Conservation (phyloP, 108 stramenopile genomes). For the Cyclotella choctawhatcheeana region DNA sequence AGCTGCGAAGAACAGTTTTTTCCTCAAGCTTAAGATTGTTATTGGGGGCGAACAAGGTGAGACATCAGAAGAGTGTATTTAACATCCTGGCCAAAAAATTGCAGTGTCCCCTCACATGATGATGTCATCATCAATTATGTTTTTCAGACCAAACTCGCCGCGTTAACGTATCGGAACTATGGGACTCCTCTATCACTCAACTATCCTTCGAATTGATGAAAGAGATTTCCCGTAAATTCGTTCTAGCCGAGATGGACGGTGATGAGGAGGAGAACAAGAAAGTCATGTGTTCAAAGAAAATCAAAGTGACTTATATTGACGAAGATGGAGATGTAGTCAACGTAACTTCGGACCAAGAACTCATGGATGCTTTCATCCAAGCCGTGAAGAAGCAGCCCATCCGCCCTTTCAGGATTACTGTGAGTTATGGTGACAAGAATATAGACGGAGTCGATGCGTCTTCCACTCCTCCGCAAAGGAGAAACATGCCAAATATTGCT, state of each 20-base stretch:
- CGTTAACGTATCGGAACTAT: slow-evolving; percentile 60
- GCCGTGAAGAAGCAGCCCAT: slow-evolving; percentile 46
- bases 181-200: slow-evolving; percentile 20
- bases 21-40: slow-evolving; percentile 67
- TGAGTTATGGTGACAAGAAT: slow-evolving; percentile 10
- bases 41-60: slow-evolving; percentile 55
- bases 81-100: neutral
- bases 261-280: no score
- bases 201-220: slow-evolving; percentile 65
- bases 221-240: slow-evolving; percentile 49
- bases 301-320: slow-evolving; percentile 68
- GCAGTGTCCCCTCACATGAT: no score
- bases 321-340: slow-evolving; percentile 74
- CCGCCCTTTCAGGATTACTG: slow-evolving; percentile 60
- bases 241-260: slow-evolving; percentile 12
- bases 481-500: no score
- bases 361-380: slow-evolving; percentile 73
- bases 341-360: slow-evolving; percentile 69
- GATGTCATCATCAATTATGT: neutral
- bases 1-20: slow-evolving; percentile 50
- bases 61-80: neutral
- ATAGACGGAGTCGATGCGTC: no score
- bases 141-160: slow-evolving; percentile 61
- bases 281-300: slow-evolving; percentile 4
- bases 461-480: no score